Evolutionary conservation across 176 grass and related monocot species (phyloP), one percentile per base, ranked within the genome.

Genomic region (Raddia guianensis): DNA sequence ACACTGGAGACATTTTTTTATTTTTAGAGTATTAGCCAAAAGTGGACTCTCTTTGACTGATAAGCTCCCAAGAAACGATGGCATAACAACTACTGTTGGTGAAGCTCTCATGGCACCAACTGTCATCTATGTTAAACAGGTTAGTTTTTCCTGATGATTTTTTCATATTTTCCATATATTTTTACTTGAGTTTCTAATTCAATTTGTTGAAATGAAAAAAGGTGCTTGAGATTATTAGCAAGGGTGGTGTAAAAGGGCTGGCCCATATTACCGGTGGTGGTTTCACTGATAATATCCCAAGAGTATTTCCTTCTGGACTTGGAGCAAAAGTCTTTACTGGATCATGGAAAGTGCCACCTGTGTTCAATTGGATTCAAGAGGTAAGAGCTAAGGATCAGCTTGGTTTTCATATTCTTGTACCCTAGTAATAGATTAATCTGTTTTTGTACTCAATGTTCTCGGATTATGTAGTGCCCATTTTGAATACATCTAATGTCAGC

Each of bases 51-150:
- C 78, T 21, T 83, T 93, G 79, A 84, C 21, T 37, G 90, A 95
- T 56, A 86, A 86, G 15, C 90, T 98, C 62, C 95, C 86, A 63
- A 81, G 56, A 76, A 95, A 93, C 79, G 86, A 86, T 79, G 81
- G 75, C 2, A 48, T 81, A 37, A 60, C 74, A 42, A 81, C 72
- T 47, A 93, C 90, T 82, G 81, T 98, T 72, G 95, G 95, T 81
- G 90, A 98, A 91, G 92, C 95, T 87, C 73, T 98, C 75, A 98
- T 95, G 95, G 90, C 90, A 46, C 95, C 95, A 42, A 98, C 95
- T 75, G 75, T 95, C 33, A 95, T 95, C 68, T 98, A 98, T 72
- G 95, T 98, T 49, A 95, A 95, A 56, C 86, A 98, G 95, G 95
- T 97, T 88, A 48, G 78, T n/a, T 83, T 76, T 67, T 68, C 3